These are phyloP conservation scores for Boletales sp. DNA, from an alignment of 768 basidiomycete species.

Conservation along the genomic window DNA sequence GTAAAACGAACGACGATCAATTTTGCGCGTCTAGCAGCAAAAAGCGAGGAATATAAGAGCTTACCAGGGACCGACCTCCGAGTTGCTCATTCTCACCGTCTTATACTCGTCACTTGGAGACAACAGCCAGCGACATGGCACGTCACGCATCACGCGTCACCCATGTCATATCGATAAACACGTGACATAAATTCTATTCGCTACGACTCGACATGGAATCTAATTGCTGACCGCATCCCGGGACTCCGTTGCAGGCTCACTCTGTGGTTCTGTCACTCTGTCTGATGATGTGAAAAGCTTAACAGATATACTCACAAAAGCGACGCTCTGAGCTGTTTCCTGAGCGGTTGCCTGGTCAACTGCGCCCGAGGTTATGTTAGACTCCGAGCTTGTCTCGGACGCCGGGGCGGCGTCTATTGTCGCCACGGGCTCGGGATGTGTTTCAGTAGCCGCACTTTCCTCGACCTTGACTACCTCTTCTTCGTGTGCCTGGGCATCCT, in stretches of 20 bases:
- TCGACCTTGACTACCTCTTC: slow-evolving; percentile 13
- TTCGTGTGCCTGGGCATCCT: slow-evolving; percentile 27
- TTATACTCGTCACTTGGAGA: neutral
- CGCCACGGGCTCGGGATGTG: neutral
- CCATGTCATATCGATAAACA: neutral
- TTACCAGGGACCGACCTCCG: neutral
- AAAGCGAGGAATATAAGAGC: neutral
- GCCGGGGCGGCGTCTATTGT: neutral
- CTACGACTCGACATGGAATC: neutral
- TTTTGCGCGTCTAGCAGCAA: slow-evolving; percentile 14
- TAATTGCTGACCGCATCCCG: neutral
- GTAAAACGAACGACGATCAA: slow-evolving; percentile 15
- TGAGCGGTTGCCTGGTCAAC: slow-evolving; percentile 5
- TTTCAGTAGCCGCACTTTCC: neutral
- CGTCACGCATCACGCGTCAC: no score
- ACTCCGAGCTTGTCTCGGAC: neutral
- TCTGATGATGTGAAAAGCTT: neutral
- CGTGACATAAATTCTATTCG: neutral
- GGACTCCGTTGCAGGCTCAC: slow-evolving; percentile 2
- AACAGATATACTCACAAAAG: slow-evolving; percentile 14
- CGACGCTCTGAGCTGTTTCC: slow-evolving; percentile 2
- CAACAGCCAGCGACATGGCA: no score
- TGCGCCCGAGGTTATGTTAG: neutral
- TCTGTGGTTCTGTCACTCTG: slow-evolving; percentile 4
- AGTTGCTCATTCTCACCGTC: neutral